Evolutionary conservation across 495 filamentous ascomycete species (phyloP).

Genomic region (Penicillium lividum): DNA sequence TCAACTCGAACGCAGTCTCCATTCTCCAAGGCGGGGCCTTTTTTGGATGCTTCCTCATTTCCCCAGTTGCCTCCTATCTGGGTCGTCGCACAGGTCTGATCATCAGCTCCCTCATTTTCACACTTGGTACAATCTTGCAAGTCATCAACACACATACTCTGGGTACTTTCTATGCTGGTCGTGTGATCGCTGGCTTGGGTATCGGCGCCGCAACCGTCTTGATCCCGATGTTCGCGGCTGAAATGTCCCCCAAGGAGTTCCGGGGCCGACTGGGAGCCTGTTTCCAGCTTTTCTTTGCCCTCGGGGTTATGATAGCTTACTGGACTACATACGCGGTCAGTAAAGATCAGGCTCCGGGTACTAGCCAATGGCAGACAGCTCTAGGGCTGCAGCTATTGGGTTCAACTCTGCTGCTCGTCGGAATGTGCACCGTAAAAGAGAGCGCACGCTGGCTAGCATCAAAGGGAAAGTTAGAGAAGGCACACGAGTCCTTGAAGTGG

Average conservation of each 20-base stretch:
- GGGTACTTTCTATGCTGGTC: conserved; percentile 46
- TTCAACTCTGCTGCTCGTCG: conserved; percentile 42
- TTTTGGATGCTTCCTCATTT: conserved; percentile 49
- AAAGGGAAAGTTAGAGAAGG: conserved; percentile 33
- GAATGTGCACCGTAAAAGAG: conserved; percentile 49
- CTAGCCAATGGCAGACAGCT: conserved; percentile 54
- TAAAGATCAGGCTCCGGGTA: conserved; percentile 29
- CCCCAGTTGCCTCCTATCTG: conserved; percentile 43
- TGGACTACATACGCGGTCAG: conserved; percentile 52
- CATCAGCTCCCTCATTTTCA: conserved; percentile 43
- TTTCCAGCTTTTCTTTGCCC: conserved; percentile 51
- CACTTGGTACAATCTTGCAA: conserved; percentile 46
- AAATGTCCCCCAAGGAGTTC: conserved; percentile 55
- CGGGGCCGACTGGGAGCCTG: conserved; percentile 52
- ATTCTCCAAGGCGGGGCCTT: conserved; percentile 46
- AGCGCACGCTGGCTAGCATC: conserved; percentile 52
- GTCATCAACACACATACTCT: conserved; percentile 43
- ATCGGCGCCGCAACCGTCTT: conserved; percentile 55
- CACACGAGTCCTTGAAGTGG: conserved; percentile 21
- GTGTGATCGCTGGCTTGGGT: conserved; percentile 56
- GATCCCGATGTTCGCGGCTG: conserved; percentile 54
- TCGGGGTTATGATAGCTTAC: conserved; percentile 51
- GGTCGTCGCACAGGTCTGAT: conserved; percentile 45
- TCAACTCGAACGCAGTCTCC: conserved; percentile 47
- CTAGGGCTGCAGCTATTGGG: conserved; percentile 52